Percentiles rank a stretch among this genome's conserved stretches.
Evolutionary conservation across 2,329 filamentous ascomycete genomes (phyloP).

Genomic region (Diaporthe citriasiana): DNA sequence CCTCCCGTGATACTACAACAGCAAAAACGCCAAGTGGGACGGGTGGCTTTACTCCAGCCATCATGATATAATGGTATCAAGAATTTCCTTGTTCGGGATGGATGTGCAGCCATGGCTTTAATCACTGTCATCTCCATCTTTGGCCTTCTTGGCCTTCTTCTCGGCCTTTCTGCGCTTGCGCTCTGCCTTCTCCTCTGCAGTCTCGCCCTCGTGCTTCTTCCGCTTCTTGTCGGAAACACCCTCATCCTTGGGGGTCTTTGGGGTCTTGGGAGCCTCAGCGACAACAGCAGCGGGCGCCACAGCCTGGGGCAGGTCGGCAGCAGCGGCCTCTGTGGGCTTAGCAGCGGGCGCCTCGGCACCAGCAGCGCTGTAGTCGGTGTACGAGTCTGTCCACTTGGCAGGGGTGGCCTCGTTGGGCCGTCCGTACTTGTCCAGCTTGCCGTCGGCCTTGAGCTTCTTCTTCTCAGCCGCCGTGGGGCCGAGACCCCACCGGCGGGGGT

Average conservation of each 20-base stretch:
- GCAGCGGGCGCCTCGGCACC: slow-evolving; percentile 57
- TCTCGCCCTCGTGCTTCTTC: slow-evolving; percentile 85
- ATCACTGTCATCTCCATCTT: slow-evolving; percentile 46
- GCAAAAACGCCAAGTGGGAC: slow-evolving; percentile 37
- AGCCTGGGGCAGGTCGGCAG: slow-evolving; percentile 57
- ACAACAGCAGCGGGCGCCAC: slow-evolving; percentile 53
- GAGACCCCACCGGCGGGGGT: slow-evolving; percentile 96
- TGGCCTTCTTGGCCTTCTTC: slow-evolving; percentile 50
- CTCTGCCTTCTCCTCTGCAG: slow-evolving; percentile 73
- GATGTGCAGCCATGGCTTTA: slow-evolving; percentile 28
- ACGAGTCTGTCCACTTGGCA: slow-evolving; percentile 90
- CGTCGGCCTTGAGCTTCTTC: slow-evolving; percentile 99
- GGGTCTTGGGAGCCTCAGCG: slow-evolving; percentile 48
- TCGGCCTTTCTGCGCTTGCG: slow-evolving; percentile 51
- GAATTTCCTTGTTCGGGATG: slow-evolving; percentile 7
- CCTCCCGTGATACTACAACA: slow-evolving; percentile 37
- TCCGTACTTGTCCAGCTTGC: slow-evolving; percentile 98
- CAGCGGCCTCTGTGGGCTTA: slow-evolving; percentile 58
- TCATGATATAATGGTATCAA: slow-evolving; percentile 37
- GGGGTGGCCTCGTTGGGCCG: slow-evolving; percentile 93
- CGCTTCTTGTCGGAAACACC: slow-evolving; percentile 82
- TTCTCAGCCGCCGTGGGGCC: slow-evolving; percentile 95
- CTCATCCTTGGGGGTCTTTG: slow-evolving; percentile 56
- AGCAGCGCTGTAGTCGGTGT: slow-evolving; percentile 86
- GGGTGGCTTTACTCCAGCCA: slow-evolving; percentile 37